A percentile compares a stretch with the other conserved stretches of the same genome.
phyloP scores from a whole-genome alignment of 371 early-diverging fungal species.

The Lichtheimia ornata region DNA sequence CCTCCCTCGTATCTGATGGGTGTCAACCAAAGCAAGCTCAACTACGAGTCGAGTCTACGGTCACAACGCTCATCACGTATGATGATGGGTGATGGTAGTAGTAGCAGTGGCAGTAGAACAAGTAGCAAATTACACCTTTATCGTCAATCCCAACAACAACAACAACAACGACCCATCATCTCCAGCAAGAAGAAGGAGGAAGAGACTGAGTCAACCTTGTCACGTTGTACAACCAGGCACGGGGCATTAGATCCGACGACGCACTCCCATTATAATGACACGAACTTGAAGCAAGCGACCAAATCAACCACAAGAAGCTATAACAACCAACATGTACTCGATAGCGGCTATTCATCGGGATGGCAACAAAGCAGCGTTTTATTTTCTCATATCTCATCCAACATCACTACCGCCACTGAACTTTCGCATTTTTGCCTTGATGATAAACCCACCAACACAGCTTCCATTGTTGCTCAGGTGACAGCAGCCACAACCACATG shows the following conservation, averaged over 20 bases:
- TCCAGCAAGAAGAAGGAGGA: background rate
- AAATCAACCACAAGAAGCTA: background rate
- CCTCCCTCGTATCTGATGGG: background rate
- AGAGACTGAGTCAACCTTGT: slow-evolving; percentile 1
- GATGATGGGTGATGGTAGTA: too few species aligned
- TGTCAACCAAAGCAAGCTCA: background rate
- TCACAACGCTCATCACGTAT: background rate
- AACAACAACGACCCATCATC: background rate
- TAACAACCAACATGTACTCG: background rate
- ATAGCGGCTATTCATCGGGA: slow-evolving; percentile 11
- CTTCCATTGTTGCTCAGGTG: background rate
- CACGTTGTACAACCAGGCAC: slow-evolving; percentile 21
- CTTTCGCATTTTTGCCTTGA: background rate
- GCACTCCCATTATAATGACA: slow-evolving; percentile 17
- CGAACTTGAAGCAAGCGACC: slow-evolving; percentile 1
- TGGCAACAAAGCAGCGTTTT: background rate
- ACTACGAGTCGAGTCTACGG: background rate
- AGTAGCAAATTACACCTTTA: background rate
- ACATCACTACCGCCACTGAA: slow-evolving; percentile 2
- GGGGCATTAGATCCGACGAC: slow-evolving; percentile 20
- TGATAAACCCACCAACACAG: too few species aligned
- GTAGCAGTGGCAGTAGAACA: background rate
- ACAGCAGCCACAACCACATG: background rate
- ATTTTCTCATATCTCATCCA: background rate
- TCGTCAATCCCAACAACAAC: background rate